Conservation (phyloP, 352 stramenopile genomes). For the Globisporangium splendens region DNA sequence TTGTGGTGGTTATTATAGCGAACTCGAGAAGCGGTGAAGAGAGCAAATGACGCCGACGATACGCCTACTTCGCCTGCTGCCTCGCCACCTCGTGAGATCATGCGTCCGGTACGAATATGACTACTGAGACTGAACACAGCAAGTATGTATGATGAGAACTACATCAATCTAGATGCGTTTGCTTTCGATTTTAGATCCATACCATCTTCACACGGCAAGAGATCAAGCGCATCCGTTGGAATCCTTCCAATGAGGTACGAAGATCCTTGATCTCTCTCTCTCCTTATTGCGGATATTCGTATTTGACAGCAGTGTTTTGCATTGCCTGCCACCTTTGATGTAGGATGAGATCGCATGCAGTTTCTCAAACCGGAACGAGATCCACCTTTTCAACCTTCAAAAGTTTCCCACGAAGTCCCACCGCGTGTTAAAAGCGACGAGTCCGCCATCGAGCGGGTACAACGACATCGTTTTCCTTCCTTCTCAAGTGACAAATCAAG, state of each 20-base stretch:
- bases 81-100: constrained; percentile 9
- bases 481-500: background rate
- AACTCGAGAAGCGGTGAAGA: background rate
- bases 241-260: constrained; percentile 61
- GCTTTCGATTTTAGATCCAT: constrained; percentile 43
- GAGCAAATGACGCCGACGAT: background rate
- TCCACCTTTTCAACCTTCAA: constrained; percentile 67
- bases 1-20: background rate
- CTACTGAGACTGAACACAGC: background rate
- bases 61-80: background rate
- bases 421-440: constrained; percentile 57
- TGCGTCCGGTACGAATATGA: constrained; percentile 32
- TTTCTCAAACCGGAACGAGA: constrained; percentile 72
- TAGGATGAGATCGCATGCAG: constrained; percentile 76
- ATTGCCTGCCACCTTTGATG: background rate
- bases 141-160: too few relatives aligned
- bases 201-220: constrained; percentile 68
- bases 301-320: background rate
- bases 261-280: too few relatives aligned
- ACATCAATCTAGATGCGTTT: background rate
- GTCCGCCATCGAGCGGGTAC: constrained; percentile 69
- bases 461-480: constrained; percentile 68
- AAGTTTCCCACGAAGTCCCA: constrained; percentile 67
- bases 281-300: too few relatives aligned
- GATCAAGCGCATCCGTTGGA: constrained; percentile 75